Base-by-base conservation (phyloP, 2,329 filamentous ascomycete species). In the Parastagonospora avenae region DNA sequence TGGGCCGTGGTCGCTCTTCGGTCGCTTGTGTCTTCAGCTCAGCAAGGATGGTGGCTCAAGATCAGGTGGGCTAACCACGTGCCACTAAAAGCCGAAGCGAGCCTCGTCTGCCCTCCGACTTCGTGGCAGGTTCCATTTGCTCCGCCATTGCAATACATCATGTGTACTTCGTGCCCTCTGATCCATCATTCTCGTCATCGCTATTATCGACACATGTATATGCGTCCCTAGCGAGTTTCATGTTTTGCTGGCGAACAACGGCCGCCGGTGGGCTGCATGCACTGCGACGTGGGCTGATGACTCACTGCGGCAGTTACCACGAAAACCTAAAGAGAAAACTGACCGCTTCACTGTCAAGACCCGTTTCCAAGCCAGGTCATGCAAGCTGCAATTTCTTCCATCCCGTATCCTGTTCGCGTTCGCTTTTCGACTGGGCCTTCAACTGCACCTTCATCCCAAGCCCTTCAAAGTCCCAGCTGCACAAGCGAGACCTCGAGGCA, bases 201-300 rank as follows among this genome's bases (percentile, higher is more conserved):
- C 19, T 24, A 24, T 24, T 24, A 24, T 58, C 61, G 60, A 55
- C 55, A 45, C 43, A 45, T 55, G 50, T 60, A 64, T 42, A 52
- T 52, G 55, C 50, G 54, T 51, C 57, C 56, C 53, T 52, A 54
- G 42, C 30, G 53, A 43, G 67, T 72, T 73, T 70, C 68, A 68
- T 50, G 54, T 57, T 59, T 54, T 65, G 67, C 59, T 57, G 62
- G 59, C 55, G 45, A 54, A 46, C 48, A 8, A 30, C 19, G 16
- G 8, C 15, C 8, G 11, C 39, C 49, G 37, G 29, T 54, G 55
- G 54, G 45, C 57, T 62, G 62, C 62, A 69, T 70, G 66, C 64
- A 63, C 42, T 37, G 50, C 66, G 54, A 72, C 66, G 69, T 72
- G 56, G 63, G 36, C 48, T 48, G 55, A 58, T 72, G 70, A 73